Conservation (phyloP, 345 rosid species). For the Iberis pinnata region DNA sequence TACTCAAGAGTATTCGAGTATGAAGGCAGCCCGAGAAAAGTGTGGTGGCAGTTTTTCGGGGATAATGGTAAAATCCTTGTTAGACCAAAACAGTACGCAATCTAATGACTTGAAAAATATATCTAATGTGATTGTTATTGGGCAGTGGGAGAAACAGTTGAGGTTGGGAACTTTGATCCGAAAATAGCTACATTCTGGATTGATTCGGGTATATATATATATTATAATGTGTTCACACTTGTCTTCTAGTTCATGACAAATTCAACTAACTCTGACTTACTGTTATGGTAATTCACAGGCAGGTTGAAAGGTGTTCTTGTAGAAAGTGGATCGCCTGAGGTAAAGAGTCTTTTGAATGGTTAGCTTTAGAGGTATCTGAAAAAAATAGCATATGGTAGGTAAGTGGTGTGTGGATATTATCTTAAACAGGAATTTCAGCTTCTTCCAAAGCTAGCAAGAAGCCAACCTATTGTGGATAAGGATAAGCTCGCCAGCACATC, state of each 20-base stretch:
- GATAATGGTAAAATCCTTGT: conserved; percentile 61
- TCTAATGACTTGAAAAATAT: not conserved
- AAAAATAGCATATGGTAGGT: too few species aligned
- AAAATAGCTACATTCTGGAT: conserved; percentile 94
- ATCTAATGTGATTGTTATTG: conserved; percentile 14
- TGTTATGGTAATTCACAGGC: conserved; percentile 39
- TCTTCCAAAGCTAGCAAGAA: conserved; percentile 74
- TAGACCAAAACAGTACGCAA: not conserved
- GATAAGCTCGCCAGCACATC: conserved; percentile 67
- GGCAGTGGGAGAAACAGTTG: conserved; percentile 82
- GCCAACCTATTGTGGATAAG: conserved; percentile 69
- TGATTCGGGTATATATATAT: conserved; percentile 54
- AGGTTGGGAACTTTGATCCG: conserved; percentile 83
- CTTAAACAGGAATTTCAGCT: conserved; percentile 65
- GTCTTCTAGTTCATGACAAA: not conserved
- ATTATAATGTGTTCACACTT: conserved; percentile 1
- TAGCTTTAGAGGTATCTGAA: too few species aligned
- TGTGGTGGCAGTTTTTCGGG: conserved; percentile 95
- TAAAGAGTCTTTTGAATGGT: conserved; percentile 32
- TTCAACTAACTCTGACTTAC: conserved; percentile 6
- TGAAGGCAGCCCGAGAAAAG: conserved; percentile 84
- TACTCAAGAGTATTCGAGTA: conserved; percentile 90
- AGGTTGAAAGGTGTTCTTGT: conserved; percentile 89
- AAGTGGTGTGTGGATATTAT: too few species aligned
- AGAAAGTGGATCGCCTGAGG: conserved; percentile 96